These are phyloP conservation scores for Penicillium psychrofluorescens DNA, from an alignment of 495 filamentous ascomycete genomes.

Conservation along the genomic window DNA sequence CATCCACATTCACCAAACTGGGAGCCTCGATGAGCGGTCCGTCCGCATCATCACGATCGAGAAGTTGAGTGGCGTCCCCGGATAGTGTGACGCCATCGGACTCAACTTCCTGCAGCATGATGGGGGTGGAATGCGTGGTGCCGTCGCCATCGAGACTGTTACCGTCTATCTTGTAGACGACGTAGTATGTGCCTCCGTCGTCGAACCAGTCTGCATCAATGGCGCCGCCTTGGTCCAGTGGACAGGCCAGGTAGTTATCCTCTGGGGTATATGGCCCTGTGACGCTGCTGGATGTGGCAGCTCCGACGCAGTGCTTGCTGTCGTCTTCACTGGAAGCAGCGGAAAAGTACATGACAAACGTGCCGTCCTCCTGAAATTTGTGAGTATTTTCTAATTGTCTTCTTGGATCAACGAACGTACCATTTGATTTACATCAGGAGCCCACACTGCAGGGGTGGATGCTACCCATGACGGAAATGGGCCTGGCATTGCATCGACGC, in stretches of 20 bases:
- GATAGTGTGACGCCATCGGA: constrained; percentile 41
- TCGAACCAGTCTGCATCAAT: constrained; percentile 33
- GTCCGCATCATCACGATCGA: constrained; percentile 42
- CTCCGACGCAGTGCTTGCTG: constrained; percentile 36
- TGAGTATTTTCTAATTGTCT: not conserved
- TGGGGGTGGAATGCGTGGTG: constrained; percentile 37
- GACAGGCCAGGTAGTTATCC: constrained; percentile 21
- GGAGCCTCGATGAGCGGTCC: constrained; percentile 53
- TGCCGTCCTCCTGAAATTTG: constrained; percentile 17
- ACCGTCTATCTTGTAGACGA: constrained; percentile 50
- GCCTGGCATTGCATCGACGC: constrained; percentile 22
- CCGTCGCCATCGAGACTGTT: constrained; percentile 46
- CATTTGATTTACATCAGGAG: constrained; percentile 37
- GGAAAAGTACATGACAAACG: constrained; percentile 36
- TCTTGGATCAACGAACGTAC: not conserved
- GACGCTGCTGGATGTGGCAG: constrained; percentile 27
- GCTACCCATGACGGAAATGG: constrained; percentile 23
- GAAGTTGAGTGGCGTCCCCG: constrained; percentile 35
- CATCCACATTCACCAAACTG: constrained; percentile 34
- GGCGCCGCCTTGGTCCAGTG: constrained; percentile 28
- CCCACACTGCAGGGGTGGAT: constrained; percentile 32
- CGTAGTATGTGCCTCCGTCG: constrained; percentile 22
- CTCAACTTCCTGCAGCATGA: constrained; percentile 46
- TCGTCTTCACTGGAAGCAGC: constrained; percentile 16
- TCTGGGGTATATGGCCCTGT: constrained; percentile 29